Base-by-base conservation (phyloP, 108 stramenopile genomes). In the Fragilariopsis cylindrus region DNA sequence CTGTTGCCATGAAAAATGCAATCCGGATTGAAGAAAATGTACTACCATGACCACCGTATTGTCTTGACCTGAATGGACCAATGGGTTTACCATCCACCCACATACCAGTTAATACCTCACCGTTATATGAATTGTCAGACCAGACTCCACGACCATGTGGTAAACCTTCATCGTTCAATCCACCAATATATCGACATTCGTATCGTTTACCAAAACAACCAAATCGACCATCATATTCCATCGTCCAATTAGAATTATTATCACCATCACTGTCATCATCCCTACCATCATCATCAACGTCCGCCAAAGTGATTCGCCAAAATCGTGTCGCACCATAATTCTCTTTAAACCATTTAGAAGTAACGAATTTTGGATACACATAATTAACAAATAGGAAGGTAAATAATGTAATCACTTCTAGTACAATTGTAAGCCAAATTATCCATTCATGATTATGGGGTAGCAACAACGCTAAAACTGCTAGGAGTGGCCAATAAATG, bases 141-240 rank as follows among this genome's bases (percentile, higher is more conserved):
- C 84, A 85, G 9, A 44, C 55, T 18, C 84, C 84, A n/a, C 45
- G n/a, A 15, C 84, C 84, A 39, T 85, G 78, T 0, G 84, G 84
- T n/a, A 73, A 67, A 2, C 84, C 84, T 11, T 49, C 54, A 9
- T 70, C 74, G 62, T 82, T 76, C 9, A 60, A 66, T 46, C 73
- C 76, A 30, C 84, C 81, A 7, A 46, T 56, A 57, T 85, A 85
- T n/a, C 44, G 48, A 75, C 84, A 85, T 16, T 65, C 54, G 49
- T 81, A 62, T 16, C 76, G 50, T 16, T 44, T n/a, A 40, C 46
- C 52, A n/a, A 53, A 53, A 30, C 30, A 30, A 12, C 52, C 52
- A 53, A 15, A 53, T n/a, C 52, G 52, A n/a, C 52, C 52, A 11
- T 60, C 19, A 60, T 60, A 52, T 57, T 66, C 78, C 21, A 74